Base-by-base conservation (phyloP, 345 rosid species). In the Salix dunnii region DNA sequence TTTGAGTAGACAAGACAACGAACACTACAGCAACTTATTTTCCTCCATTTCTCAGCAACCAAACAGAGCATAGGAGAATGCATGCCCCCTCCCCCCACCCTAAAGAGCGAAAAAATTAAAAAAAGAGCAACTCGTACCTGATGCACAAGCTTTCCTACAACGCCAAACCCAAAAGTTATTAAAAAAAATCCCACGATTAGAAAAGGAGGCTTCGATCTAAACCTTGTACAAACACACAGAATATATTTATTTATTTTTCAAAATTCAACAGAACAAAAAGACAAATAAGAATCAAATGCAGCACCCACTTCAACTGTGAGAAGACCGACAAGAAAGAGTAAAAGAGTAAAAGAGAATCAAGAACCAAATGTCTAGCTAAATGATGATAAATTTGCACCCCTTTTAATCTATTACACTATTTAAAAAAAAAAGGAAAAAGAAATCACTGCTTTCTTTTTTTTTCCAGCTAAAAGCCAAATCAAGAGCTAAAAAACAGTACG, bases 171-270 rank as follows among this genome's bases (percentile, higher is more conserved):
- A 64, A 67, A 84, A 69, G 49, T 65, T 82, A 72, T 76, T 58
- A 69, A 71, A 33, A 76, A 10, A 79, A 87, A 61, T 70, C 43
- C 67, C 30, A 25, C 63, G 60, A 49, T 16, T 58, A 73, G 71
- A 55, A 74, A 64, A 74, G 30, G 40, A 4, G 18, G 66, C 74
- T 46, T 81, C 73, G 93, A 89, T 88, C 88, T 88, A 79, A 86
- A 79, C 68, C 83, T 78, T 71, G 77, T 20, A 61, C 55, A 33
- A 79, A 75, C 7, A 31, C 74, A 67, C 67, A 28, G 67, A 74
- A 10, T 21, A 55, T n/a, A 7, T 55, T 8, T 21, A 9, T 40
- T 11, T 30, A 13, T 28, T 81, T 67, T 81, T 62, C 35, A 83
- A 40, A 83, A 72, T 66, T 76, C 49, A 79, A 78, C 70, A 60